Percentiles rank a stretch among this genome's conserved stretches.
These are phyloP conservation scores for Chlamydomonas sp. DNA, from an alignment of 139 green algal species.

Conservation along the genomic window DNA sequence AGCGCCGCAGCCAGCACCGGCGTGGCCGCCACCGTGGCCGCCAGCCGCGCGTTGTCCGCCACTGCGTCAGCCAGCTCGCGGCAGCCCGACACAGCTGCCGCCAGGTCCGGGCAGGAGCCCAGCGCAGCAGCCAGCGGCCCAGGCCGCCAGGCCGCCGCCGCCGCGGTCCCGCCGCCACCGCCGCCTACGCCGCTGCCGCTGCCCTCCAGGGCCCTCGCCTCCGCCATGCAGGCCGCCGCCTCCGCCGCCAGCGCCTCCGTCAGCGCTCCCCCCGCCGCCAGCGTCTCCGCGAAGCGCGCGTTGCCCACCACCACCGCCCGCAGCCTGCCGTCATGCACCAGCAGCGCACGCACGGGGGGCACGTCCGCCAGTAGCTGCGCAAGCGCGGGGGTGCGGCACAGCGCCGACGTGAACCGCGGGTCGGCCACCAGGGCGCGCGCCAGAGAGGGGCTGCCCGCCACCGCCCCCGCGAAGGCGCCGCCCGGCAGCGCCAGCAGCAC, in stretches of 20 bases:
- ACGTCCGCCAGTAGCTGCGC: neutral
- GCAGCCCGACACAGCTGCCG: neutral
- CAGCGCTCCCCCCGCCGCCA: conserved; percentile 4
- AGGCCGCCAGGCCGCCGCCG: too few relatives aligned
- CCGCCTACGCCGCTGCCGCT: neutral
- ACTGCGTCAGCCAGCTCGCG: conserved; percentile 1
- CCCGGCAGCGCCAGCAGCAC: neutral
- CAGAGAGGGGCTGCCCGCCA: neutral
- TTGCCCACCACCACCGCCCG: neutral
- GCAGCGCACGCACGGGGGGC: neutral
- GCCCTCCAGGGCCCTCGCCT: neutral
- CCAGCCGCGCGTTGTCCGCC: neutral
- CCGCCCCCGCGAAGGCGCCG: neutral
- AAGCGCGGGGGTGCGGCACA: neutral
- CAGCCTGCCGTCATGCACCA: neutral
- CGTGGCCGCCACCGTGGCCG: neutral
- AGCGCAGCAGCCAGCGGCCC: conserved; percentile 2
- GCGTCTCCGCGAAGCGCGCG: neutral
- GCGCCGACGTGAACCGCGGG: neutral
- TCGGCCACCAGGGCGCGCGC: neutral
- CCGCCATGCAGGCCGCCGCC: neutral
- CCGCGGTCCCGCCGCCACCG: neutral
- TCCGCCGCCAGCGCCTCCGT: neutral
- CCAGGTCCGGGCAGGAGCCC: neutral
- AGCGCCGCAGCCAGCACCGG: conserved; percentile 16